Evolutionary conservation across 306 rosid genomes (phyloP).

Genomic region (Lathyrus aphaca): DNA sequence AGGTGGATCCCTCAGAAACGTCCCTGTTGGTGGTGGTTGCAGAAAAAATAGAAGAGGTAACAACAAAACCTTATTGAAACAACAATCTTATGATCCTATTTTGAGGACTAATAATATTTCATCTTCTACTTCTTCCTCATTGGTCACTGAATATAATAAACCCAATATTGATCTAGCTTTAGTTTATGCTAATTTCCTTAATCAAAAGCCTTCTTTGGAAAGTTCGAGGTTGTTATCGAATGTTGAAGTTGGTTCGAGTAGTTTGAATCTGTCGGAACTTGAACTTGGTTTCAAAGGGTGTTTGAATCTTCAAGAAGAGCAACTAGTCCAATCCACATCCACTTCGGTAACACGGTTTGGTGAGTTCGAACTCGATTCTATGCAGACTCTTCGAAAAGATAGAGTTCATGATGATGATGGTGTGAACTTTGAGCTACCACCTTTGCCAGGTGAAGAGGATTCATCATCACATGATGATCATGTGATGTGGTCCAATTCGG

Average conservation of each 20-base stretch:
- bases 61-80: slow-evolving; percentile 20
- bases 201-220: slow-evolving; percentile 56
- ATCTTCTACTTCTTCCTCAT: slow-evolving; percentile 47
- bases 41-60: slow-evolving; percentile 50
- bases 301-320: slow-evolving; percentile 35
- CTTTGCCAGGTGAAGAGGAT: slow-evolving; percentile 68
- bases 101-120: slow-evolving; percentile 26
- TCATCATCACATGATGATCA: slow-evolving; percentile 39
- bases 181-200: slow-evolving; percentile 76
- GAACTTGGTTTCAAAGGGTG: slow-evolving; percentile 48
- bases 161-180: slow-evolving; percentile 78
- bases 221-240: slow-evolving; percentile 38
- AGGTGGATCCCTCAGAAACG: slow-evolving; percentile 81
- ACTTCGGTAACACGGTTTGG: slow-evolving; percentile 25
- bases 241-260: slow-evolving; percentile 34
- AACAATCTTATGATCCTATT: slow-evolving; percentile 43
- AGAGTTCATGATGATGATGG: slow-evolving; percentile 28
- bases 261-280: slow-evolving; percentile 25
- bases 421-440: slow-evolving; percentile 62
- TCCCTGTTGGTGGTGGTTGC: slow-evolving; percentile 74
- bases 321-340: neutral
- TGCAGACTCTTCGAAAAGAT: slow-evolving; percentile 40
- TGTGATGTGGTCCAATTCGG: slow-evolving; percentile 56
- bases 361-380: slow-evolving; percentile 54
- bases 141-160: slow-evolving; percentile 39